These are phyloP conservation scores for Acmispon strigosus DNA, from an alignment of 306 rosid genomes.

Conservation along the genomic window DNA sequence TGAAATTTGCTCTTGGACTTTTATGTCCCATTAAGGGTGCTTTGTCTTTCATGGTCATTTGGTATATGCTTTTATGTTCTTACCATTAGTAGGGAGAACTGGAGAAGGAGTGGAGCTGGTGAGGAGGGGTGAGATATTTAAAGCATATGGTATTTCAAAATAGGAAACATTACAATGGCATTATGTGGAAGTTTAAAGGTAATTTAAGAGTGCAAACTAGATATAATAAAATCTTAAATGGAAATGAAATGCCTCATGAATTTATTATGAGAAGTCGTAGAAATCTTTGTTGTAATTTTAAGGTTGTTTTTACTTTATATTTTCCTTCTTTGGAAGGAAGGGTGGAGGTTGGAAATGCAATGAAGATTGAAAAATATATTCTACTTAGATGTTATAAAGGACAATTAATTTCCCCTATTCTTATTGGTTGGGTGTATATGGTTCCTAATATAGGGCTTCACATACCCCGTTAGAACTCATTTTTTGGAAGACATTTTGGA, in stretches of 20 bases:
- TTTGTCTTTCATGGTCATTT: no score
- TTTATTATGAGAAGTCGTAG: background rate
- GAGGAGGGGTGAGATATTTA: no score
- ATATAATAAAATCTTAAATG: background rate
- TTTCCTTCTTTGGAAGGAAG: background rate
- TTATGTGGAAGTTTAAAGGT: background rate
- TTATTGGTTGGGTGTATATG: slow-evolving; percentile 17
- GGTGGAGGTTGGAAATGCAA: no score
- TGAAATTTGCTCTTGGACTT: no score
- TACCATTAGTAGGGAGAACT: no score
- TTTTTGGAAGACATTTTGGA: slow-evolving; percentile 81
- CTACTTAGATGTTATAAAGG: background rate
- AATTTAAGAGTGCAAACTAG: background rate
- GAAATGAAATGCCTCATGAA: background rate
- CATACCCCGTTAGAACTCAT: slow-evolving; percentile 68
- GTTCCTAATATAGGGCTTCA: slow-evolving; percentile 56
- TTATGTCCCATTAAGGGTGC: no score
- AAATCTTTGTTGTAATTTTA: background rate
- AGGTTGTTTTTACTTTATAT: background rate
- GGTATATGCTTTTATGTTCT: no score
- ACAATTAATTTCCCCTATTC: background rate
- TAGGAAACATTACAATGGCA: background rate
- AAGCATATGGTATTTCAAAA: no score
- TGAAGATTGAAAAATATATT: no score
- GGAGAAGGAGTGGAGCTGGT: no score